Conservation (phyloP, 768 basidiomycete species). For the Cystobasidium tubakii region DNA sequence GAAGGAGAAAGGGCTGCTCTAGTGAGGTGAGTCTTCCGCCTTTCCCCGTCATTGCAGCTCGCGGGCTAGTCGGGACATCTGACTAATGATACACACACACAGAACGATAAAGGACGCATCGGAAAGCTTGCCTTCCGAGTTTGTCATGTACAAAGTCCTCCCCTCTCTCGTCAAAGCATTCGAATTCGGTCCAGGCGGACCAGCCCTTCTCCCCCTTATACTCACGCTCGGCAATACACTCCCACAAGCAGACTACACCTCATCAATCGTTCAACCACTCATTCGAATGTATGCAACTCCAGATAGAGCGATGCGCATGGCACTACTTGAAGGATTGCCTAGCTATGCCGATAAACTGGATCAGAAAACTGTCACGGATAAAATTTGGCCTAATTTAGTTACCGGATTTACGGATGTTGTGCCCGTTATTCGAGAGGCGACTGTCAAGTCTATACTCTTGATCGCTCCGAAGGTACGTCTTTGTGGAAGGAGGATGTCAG, state of each 20-base stretch:
- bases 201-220: slow-evolving; percentile 77
- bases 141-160: slow-evolving; percentile 74
- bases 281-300: slow-evolving; percentile 79
- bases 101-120: slow-evolving; percentile 71
- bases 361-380: slow-evolving; percentile 73
- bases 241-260: slow-evolving; percentile 56
- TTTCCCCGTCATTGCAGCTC: no score
- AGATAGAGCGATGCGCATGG: slow-evolving; percentile 90
- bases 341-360: slow-evolving; percentile 84
- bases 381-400: slow-evolving; percentile 88
- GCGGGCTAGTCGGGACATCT: neutral
- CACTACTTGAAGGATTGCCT: slow-evolving; percentile 73
- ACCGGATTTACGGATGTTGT: slow-evolving; percentile 94
- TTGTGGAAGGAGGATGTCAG: no score
- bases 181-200: slow-evolving; percentile 65
- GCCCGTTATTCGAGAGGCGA: slow-evolving; percentile 86
- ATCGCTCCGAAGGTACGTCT: slow-evolving; percentile 70
- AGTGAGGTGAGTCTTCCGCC: slow-evolving; percentile 36
- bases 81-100: slow-evolving; percentile 45
- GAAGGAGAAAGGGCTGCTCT: slow-evolving; percentile 59
- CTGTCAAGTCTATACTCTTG: slow-evolving; percentile 75
- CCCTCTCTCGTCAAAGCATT: slow-evolving; percentile 74
- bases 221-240: slow-evolving; percentile 68
- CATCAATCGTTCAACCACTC: slow-evolving; percentile 66
- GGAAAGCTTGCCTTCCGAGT: slow-evolving; percentile 75